Evolutionary conservation across 2,329 filamentous ascomycete genomes (phyloP).

Genomic region (Claviceps humidiphila): DNA sequence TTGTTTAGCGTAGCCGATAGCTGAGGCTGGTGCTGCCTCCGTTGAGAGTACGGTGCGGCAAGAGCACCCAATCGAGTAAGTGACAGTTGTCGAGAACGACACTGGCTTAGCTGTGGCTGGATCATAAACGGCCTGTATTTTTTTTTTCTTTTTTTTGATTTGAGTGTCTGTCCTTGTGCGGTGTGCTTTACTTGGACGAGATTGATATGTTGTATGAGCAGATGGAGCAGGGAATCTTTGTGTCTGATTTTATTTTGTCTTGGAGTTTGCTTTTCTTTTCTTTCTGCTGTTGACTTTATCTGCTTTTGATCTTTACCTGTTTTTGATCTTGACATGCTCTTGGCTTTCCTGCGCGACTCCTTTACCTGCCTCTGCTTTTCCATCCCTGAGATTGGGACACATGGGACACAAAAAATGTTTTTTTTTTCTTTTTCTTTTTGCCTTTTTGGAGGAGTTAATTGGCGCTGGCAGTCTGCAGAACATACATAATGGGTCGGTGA

Average conservation of each 20-base stretch:
- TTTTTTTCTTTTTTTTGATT: not conserved
- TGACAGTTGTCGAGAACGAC: constrained; percentile 47
- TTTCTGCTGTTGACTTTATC: no score
- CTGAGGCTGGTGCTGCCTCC: constrained; percentile 30
- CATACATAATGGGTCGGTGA: not conserved
- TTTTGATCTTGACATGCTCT: no score
- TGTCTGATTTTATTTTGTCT: no score
- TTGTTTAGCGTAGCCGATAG: constrained; percentile 19
- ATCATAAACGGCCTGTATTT: constrained; percentile 9
- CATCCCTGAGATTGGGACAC: no score
- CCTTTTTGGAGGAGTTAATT: not conserved
- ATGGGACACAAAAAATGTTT: no score
- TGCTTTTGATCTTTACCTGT: no score
- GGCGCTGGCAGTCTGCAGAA: not conserved
- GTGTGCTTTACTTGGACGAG: not conserved
- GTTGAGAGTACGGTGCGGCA: constrained; percentile 14
- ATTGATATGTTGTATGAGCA: no score
- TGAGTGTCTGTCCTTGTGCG: not conserved
- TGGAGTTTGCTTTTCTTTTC: no score
- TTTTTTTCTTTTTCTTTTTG: no score
- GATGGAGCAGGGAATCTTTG: no score
- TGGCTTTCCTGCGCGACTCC: no score
- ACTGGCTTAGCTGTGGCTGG: constrained; percentile 18
- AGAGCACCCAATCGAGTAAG: constrained; percentile 44
- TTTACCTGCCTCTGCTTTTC: no score